Percentiles rank a stretch among this genome's conserved stretches.
Conservation (phyloP, 352 stramenopile species). For the Pelagophyceae sp. region DNA sequence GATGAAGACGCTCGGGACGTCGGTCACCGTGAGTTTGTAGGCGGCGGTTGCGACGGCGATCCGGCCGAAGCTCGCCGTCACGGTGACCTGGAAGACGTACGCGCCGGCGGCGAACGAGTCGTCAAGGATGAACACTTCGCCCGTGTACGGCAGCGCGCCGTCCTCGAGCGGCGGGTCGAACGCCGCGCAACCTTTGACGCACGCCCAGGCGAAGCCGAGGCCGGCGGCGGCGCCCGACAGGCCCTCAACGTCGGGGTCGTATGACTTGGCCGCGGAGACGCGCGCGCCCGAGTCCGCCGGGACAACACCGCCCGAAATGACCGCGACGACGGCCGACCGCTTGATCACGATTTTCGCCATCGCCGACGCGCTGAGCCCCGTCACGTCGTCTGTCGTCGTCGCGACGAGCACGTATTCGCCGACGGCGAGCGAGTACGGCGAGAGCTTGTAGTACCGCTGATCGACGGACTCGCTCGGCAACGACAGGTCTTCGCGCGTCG, state of each 20-base stretch:
- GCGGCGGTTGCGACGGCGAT: background rate
- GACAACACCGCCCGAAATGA: background rate
- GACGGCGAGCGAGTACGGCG: background rate
- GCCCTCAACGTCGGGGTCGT: background rate
- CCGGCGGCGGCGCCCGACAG: background rate
- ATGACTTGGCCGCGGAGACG: background rate
- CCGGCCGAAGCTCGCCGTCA: background rate
- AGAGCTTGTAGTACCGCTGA: background rate
- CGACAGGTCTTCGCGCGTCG: background rate
- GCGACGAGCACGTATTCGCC: background rate
- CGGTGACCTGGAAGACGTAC: background rate
- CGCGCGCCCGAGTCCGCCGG: background rate
- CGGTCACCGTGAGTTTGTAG: background rate
- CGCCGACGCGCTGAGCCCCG: background rate
- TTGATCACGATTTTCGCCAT: background rate
- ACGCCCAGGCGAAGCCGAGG: background rate
- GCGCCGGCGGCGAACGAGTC: too few species aligned
- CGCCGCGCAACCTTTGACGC: background rate
- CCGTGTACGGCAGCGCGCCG: background rate
- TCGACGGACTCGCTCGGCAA: background rate
- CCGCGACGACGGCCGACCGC: background rate
- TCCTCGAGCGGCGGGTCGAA: background rate
- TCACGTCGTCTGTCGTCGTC: background rate
- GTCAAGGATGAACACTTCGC: background rate
- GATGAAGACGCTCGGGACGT: background rate